phyloP scores from a whole-genome alignment of 2,329 filamentous ascomycete genomes.

The Zasmidium cellare region DNA sequence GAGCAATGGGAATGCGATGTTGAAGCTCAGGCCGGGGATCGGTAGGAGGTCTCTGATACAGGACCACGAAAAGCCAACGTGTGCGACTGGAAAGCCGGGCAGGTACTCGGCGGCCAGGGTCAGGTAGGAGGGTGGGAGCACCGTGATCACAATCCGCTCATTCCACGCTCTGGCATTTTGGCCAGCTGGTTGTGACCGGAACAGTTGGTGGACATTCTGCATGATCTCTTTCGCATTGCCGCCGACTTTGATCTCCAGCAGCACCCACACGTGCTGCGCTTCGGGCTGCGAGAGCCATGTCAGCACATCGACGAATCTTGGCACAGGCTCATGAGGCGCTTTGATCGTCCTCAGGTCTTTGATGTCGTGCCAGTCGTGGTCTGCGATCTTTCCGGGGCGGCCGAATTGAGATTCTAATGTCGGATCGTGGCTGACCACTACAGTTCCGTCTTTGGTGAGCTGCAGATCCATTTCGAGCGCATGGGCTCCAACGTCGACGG shows the following conservation, averaged over 20 bases:
- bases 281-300: conserved; percentile 66
- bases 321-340: conserved; percentile 69
- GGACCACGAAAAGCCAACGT: conserved; percentile 63
- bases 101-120: conserved; percentile 61
- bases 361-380: conserved; percentile 75
- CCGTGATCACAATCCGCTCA: conserved; percentile 72
- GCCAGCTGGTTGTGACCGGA: conserved; percentile 15
- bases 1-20: conserved; percentile 69
- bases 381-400: conserved; percentile 64
- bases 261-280: conserved; percentile 69
- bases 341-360: conserved; percentile 65
- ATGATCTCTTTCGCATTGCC: conserved; percentile 70
- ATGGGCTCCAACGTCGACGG: conserved; percentile 70
- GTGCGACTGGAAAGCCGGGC: conserved; percentile 61
- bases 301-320: conserved; percentile 73
- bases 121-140: conserved; percentile 76
- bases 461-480: conserved; percentile 86
- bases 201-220: conserved; percentile 56
- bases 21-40: conserved; percentile 70
- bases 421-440: conserved; percentile 63
- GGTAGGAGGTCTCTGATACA: conserved; percentile 70
- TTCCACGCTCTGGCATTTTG: conserved; percentile 60
- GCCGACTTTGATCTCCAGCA: conserved; percentile 85
- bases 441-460: conserved; percentile 73
- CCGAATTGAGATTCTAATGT: conserved; percentile 55